These are phyloP conservation scores for Spirogloea muscicola DNA, from an alignment of 139 green algal genomes.

Conservation along the genomic window DNA sequence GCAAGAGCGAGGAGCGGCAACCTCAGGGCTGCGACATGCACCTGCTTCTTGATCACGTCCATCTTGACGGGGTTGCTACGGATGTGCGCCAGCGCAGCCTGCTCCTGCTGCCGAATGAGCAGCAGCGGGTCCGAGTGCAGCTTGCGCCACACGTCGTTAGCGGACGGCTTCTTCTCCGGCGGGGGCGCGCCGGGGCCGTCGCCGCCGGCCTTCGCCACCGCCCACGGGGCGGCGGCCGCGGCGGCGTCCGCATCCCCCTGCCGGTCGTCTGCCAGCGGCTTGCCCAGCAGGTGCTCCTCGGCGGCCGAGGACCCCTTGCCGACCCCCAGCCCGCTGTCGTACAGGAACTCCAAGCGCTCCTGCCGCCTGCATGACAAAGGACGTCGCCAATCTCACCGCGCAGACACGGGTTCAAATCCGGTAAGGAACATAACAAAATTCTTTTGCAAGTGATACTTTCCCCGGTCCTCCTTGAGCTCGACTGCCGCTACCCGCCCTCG, in stretches of 20 bases:
- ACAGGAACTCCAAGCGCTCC: conserved; percentile 95
- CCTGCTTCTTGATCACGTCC: conserved; percentile 57
- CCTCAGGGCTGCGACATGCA: too few relatives aligned
- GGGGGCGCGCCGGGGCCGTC: too few relatives aligned
- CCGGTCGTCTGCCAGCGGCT: conserved; percentile 52
- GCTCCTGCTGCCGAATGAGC: conserved; percentile 70
- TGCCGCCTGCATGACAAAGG: conserved; percentile 50
- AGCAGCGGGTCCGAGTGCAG: conserved; percentile 91
- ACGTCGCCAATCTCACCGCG: neutral
- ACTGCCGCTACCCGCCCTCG: too few relatives aligned
- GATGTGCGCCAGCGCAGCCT: conserved; percentile 59
- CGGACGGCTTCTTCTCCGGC: conserved; percentile 51
- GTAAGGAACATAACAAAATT: too few relatives aligned
- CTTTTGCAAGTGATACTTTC: too few relatives aligned
- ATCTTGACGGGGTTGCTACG: conserved; percentile 71
- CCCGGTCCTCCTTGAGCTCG: too few relatives aligned
- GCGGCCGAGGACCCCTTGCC: conserved; percentile 71
- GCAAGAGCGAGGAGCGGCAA: neutral
- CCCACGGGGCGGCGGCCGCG: too few relatives aligned
- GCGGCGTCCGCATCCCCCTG: too few relatives aligned
- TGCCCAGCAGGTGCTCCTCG: conserved; percentile 59
- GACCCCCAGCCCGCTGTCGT: conserved; percentile 71
- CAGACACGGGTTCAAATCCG: neutral
- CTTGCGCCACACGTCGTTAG: conserved; percentile 85
- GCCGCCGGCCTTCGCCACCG: too few relatives aligned